phyloP scores from a whole-genome alignment of 345 rosid genomes.

The Chamaenerion angustifolium region DNA sequence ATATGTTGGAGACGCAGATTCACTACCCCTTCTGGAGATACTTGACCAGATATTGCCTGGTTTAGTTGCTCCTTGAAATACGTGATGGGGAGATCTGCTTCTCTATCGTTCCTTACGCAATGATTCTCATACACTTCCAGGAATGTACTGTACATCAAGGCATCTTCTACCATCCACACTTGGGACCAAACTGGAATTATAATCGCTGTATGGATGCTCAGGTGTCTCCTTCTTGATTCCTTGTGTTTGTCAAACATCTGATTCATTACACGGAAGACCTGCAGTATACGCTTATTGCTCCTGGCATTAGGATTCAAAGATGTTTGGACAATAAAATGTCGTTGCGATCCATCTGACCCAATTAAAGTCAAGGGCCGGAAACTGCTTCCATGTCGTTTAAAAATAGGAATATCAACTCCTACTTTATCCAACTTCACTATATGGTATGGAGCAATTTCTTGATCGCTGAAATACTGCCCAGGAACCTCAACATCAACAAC shows the following conservation, averaged over 20 bases:
- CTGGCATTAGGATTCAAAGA: slow-evolving; percentile 97
- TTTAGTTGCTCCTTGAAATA: slow-evolving; percentile 87
- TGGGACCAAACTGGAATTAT: slow-evolving; percentile 99
- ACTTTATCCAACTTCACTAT: slow-evolving; percentile 82
- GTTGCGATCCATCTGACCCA: slow-evolving; percentile 95
- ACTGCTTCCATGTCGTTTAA: slow-evolving; percentile 97
- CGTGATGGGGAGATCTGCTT: slow-evolving; percentile 82
- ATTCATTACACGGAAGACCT: slow-evolving; percentile 96
- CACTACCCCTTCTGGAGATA: slow-evolving; percentile 68
- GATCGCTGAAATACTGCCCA: slow-evolving; percentile 92
- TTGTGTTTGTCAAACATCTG: slow-evolving; percentile 99
- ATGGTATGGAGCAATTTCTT: slow-evolving; percentile 94
- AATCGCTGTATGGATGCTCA: slow-evolving; percentile 87
- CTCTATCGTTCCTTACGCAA: slow-evolving; percentile 83
- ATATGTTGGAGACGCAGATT: slow-evolving; percentile 94
- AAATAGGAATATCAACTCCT: slow-evolving; percentile 92
- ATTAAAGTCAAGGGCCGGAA: slow-evolving; percentile 89
- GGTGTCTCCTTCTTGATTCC: slow-evolving; percentile 83
- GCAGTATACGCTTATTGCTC: slow-evolving; percentile 91
- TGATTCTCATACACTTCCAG: slow-evolving; percentile 97
- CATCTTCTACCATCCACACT: slow-evolving; percentile 99
- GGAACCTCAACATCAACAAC: slow-evolving; percentile 99
- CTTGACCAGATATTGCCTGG: slow-evolving; percentile 84
- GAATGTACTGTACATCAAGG: slow-evolving; percentile 88
- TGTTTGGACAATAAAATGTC: slow-evolving; percentile 93